Evolutionary conservation across 2,329 filamentous ascomycete genomes (phyloP).

Genomic region (Hyphodiscus sp.): DNA sequence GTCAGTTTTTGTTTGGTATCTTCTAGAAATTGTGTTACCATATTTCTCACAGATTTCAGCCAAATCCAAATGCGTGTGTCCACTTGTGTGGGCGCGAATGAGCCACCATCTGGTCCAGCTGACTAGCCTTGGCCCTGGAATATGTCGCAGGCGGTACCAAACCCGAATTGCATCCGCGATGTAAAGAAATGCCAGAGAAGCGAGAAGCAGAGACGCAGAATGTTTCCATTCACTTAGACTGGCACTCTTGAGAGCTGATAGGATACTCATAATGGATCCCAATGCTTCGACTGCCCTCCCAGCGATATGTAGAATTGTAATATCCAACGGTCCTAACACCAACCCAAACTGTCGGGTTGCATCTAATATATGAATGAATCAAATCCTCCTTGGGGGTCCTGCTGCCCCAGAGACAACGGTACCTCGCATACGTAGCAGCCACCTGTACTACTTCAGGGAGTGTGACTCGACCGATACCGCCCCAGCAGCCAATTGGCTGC

Average conservation of each 20-base stretch:
- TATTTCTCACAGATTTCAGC: conserved; percentile 14
- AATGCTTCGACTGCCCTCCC: not conserved
- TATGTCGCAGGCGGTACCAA: not conserved
- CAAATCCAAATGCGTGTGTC: conserved; percentile 12
- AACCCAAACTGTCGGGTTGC: not conserved
- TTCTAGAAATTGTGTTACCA: conserved; percentile 3
- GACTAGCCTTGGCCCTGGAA: not conserved
- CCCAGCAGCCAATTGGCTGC: too few species aligned
- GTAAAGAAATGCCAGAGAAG: not conserved
- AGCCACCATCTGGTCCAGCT: conserved; percentile 9
- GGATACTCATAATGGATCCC: not conserved
- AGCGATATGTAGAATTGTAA: not conserved
- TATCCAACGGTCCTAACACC: not conserved
- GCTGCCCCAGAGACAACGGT: too few species aligned
- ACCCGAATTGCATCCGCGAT: not conserved
- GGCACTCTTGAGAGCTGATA: not conserved
- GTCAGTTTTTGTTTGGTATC: not conserved
- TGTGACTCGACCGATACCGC: too few species aligned
- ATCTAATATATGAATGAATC: too few species aligned
- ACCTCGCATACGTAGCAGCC: too few species aligned
- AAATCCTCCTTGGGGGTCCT: too few species aligned
- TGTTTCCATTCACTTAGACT: not conserved
- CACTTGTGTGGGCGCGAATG: conserved; percentile 6
- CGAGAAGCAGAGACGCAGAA: not conserved
- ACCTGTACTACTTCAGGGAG: too few species aligned